Conservation (phyloP, 768 basidiomycete species). For the Lentinula sp. region DNA sequence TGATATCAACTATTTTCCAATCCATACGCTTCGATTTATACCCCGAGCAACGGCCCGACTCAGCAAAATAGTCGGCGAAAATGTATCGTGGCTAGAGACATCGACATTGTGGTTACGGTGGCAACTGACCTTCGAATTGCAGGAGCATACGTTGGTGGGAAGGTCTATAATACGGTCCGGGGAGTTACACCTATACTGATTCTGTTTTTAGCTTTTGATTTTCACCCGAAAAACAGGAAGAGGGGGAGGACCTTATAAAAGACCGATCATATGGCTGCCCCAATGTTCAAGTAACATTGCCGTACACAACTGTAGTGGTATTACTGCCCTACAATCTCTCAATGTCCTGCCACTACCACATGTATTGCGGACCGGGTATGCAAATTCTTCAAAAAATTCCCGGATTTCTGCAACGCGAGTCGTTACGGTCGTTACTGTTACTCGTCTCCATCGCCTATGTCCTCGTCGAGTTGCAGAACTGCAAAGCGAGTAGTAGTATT, state of each 20-base stretch:
- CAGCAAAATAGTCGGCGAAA: constrained; percentile 1
- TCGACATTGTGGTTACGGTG: background rate
- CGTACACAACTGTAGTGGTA: too few relatives aligned
- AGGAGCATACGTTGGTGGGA: background rate
- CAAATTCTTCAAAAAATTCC: background rate
- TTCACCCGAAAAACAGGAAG: background rate
- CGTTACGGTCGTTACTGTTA: background rate
- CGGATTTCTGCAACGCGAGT: background rate
- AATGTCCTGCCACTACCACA: too few relatives aligned
- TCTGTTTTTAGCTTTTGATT: background rate
- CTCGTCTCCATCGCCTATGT: background rate
- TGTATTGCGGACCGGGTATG: background rate
- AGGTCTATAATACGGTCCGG: constrained; percentile 1
- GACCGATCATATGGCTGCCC: background rate
- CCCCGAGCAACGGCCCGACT: background rate
- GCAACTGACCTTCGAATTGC: background rate
- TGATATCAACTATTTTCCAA: background rate
- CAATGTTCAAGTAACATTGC: background rate
- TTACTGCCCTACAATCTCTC: too few relatives aligned
- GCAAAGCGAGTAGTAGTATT: background rate
- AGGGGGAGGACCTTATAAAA: background rate
- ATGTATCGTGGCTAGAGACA: background rate
- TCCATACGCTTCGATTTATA: background rate
- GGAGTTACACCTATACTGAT: constrained; percentile 8
- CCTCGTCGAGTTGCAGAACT: background rate